Evolutionary conservation across 2,329 filamentous ascomycete species (phyloP), one percentile per base, ranked within the genome.

Genomic region (Fusarium irregulare): DNA sequence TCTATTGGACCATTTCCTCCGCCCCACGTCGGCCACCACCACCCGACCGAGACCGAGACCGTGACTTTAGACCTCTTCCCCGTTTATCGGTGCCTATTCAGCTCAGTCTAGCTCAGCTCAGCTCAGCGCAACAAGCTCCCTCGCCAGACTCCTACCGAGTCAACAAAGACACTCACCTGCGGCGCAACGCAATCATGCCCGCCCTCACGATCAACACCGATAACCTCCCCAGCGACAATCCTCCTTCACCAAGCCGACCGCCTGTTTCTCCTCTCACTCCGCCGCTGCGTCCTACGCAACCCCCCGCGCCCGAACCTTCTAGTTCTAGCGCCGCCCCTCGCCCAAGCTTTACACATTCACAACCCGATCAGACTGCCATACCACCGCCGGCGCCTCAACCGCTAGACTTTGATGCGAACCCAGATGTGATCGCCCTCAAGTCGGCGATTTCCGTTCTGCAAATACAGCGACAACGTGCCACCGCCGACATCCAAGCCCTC

Each of bases 391-490:
- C 82, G 4, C 84, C 85, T 0, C 80, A 83, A 41, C 83, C 87
- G 46, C 83, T 91, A 62, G 83, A 86, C 72, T 88, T 90, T 65
- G 84, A 87, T 69, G 80, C 82, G 58, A 97, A 97, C 76, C 90
- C 93, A 10, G 95, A 98, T 83, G 93, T 92, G 25, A 91, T 98
- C 64, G 95, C 95, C 7, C 86, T 98, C 64, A 90, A 91, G 71
- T 93, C 92, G 27, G 93, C 94, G 47, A 93, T 98, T 64, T 91
- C 93, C 11, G 90, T 97, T 54, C 84, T 98, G 48, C 93, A 97
- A 81, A 86, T 97, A 70, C 95, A 98, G 82, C 90, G 90, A 69
- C 89, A 91, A 76, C 92, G 92, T 77, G 93, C 93, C 42, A 83
- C 89, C 51, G 87, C 88, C 48, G 94, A 98, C 80, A 90, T 98